A percentile compares a stretch with the other conserved stretches of the same genome.
phyloP scores from a whole-genome alignment of 1,139 yeast genomes.

The Zygoascus meyerae region DNA sequence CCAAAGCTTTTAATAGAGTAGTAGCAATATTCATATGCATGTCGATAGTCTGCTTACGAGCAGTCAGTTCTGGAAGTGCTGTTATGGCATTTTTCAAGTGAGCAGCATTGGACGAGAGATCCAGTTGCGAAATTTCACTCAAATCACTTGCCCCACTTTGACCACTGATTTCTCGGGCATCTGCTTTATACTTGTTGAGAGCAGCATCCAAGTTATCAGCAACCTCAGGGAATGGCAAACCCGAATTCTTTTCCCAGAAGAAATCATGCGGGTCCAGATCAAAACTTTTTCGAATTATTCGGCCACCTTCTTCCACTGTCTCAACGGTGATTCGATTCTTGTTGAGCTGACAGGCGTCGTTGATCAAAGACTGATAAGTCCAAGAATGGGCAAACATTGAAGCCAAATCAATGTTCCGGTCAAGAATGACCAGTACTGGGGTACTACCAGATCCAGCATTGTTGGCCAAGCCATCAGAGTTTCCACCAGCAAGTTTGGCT shows the following conservation, averaged over 20 bases:
- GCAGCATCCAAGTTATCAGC: conserved; percentile 92
- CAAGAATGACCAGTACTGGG: conserved; percentile 74
- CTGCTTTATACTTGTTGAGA: conserved; percentile 71
- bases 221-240: conserved; percentile 93
- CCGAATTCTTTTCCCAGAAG: conserved; percentile 82
- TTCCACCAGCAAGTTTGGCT: conserved; percentile 29
- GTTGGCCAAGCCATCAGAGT: conserved; percentile 9
- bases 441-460: conserved; percentile 38
- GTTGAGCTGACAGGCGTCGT: conserved; percentile 78
- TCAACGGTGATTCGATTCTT: conserved; percentile 69
- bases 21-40: conserved; percentile 97
- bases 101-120: conserved; percentile 50
- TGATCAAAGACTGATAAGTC: conserved; percentile 95
- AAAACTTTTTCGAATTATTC: conserved; percentile 47
- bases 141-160: conserved; percentile 66
- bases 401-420: conserved; percentile 82
- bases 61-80: conserved; percentile 85
- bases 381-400: conserved; percentile 96
- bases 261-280: conserved; percentile 91
- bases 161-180: conserved; percentile 78
- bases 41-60: conserved; percentile 81
- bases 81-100: conserved; percentile 84
- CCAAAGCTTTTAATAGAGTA: conserved; percentile 72
- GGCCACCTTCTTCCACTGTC: conserved; percentile 38
- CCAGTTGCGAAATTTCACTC: conserved; percentile 49